Conservation (phyloP, 768 basidiomycete genomes). For the Trametes coccinea region DNA sequence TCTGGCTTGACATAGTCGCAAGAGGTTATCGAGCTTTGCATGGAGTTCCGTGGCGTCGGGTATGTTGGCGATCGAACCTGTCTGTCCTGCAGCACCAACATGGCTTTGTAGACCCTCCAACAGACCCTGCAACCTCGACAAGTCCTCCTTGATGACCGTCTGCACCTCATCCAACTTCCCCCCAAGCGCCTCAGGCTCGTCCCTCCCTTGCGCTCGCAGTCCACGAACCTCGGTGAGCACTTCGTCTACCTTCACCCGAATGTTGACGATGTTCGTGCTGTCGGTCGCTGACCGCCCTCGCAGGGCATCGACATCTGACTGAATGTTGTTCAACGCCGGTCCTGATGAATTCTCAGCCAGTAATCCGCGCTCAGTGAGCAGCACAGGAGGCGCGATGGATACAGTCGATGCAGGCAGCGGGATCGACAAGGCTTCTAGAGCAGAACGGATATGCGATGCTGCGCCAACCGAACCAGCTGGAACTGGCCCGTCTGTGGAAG, state of each 20-base stretch:
- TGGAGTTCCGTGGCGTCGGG: conserved; percentile 34
- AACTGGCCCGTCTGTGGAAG: conserved; percentile 6
- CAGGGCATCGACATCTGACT: conserved; percentile 16
- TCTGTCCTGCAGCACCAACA: neutral
- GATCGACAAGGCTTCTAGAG: neutral
- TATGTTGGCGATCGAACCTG: neutral
- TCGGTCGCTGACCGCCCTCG: conserved; percentile 18
- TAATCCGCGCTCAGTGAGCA: neutral
- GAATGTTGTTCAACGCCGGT: conserved; percentile 20
- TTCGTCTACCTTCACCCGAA: conserved; percentile 28
- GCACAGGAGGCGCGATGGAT: neutral
- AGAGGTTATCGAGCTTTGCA: conserved; percentile 41
- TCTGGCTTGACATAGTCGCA: conserved; percentile 24
- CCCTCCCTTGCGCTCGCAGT: neutral
- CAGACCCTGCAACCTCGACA: conserved; percentile 14
- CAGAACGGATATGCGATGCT: neutral
- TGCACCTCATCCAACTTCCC: conserved; percentile 43
- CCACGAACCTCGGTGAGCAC: conserved; percentile 21
- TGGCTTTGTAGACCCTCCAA: conserved; percentile 21
- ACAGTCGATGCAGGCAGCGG: neutral
- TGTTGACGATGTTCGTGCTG: conserved; percentile 17
- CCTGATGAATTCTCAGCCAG: neutral
- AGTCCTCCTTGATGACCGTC: conserved; percentile 34
- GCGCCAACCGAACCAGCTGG: neutral
- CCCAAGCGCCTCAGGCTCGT: conserved; percentile 25